phyloP scores from a whole-genome alignment of 202 grass and related monocot genomes.

The Schoenoplectus triqueter region DNA sequence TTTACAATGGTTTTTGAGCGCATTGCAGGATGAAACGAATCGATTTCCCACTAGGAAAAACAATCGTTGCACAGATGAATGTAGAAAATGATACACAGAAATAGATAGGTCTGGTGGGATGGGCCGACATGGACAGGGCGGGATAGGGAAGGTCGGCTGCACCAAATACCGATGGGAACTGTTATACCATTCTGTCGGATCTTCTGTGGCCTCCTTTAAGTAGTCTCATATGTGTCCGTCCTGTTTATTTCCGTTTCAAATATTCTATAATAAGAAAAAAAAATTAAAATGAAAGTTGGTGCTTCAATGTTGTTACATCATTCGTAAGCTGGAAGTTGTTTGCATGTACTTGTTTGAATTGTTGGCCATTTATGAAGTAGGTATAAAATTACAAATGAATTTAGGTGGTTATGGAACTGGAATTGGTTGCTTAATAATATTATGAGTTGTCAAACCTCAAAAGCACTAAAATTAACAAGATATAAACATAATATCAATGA shows the following conservation, averaged over 20 bases:
- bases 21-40: not conserved
- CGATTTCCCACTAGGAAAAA: too few species aligned
- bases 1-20: too few species aligned
- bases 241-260: not conserved
- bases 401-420: slow-evolving; percentile 7
- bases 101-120: not conserved
- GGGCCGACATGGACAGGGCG: not conserved
- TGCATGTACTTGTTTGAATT: slow-evolving; percentile 22
- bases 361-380: slow-evolving; percentile 28
- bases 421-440: not conserved
- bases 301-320: not conserved
- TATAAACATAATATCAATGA: not conserved
- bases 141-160: slow-evolving; percentile 23
- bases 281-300: not conserved
- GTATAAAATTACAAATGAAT: slow-evolving; percentile 8
- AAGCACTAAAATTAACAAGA: not conserved
- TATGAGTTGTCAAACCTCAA: not conserved
- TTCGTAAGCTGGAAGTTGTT: not conserved
- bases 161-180: slow-evolving; percentile 30
- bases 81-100: not conserved
- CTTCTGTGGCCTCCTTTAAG: not conserved
- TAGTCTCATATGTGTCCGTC: not conserved
- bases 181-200: not conserved
- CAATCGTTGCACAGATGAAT: not conserved
- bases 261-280: not conserved